Base-by-base conservation (phyloP, 371 early-diverging fungal genomes). In the Circinella umbellata region DNA sequence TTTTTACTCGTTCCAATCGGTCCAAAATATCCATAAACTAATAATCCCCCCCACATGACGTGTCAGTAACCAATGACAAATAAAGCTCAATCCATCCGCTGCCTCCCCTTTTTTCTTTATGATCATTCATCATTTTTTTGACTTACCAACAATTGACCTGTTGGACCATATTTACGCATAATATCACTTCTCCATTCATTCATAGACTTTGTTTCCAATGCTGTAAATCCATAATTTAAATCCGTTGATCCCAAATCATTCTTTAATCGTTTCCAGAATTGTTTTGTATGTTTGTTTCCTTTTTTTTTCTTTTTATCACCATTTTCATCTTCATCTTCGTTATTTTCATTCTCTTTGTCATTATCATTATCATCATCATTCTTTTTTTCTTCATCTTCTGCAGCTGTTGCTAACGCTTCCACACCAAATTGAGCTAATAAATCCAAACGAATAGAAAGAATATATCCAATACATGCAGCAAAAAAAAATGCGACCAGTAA, bases 1-100 rank as follows among this genome's bases (percentile, higher is more conserved):
- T 82, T 72, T 76, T 80, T 9, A 76, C 63, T 35, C 78, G 69
- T 59, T 82, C 82, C 27, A 82, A n/a, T 47, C 73, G 69, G 66
- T 82, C 82, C 14, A 76, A 75, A 8, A 73, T 67, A 48, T 82
- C 82, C 4, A 73, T 60, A 27, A 80, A 54, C 78, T 79, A 71
- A 51, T 14, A n/a, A n/a, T n/a, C n/a, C n/a, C n/a, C n/a, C 15
- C 9, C 42, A 42, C 6, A 13, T 13, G 8, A 17, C 15, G 51
- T n/a, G 4, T 51, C 34, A 15, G 39, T 46, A 34, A n/a, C 13
- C 38, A 48, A 38, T 47, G 11, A 20, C 20, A 36, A 48, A 36
- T 42, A 11, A 42, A 6, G 3, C 11, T 9, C 14, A 27, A 47
- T 18, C 18, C 13, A 7, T n/a, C n/a, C n/a, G n/a, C n/a, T n/a